Base-by-base conservation (phyloP, 2,329 filamentous ascomycete genomes). In the Colletotrichum karsti region DNA sequence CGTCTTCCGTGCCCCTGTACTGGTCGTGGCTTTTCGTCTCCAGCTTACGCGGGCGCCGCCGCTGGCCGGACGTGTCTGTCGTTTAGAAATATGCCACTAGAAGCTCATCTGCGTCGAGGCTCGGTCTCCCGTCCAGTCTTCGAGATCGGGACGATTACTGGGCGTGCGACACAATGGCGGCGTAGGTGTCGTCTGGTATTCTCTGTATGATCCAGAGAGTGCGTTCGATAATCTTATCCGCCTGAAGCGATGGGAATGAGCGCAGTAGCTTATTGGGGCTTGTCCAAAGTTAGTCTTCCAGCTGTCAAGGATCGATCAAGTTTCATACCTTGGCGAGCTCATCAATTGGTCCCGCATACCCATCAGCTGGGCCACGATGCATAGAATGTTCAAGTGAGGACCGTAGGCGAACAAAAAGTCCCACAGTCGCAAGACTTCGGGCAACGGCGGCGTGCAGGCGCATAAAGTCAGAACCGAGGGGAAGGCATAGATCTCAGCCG, bases 391-490 rank as follows among this genome's bases (percentile, higher is more conserved):
- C 69, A 99, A 80, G 78, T 99, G 96, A 37, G 94, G 91, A 0
- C 96, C 96, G 73, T 98, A 99, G 0, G 96, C 95, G 76, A 99
- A 97, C 22, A 99, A 81, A 74, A 99, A 99, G 78, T 99, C 96
- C 96, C 96, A 99, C 2, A 99, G 86, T 70, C 93, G 89, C 62
- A 99, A 81, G 0, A 99, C 96, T 80, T 99, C 95, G 0, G 95
- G 95, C 61, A 99, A 81, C 3, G 96, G 96, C 15, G 96, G 96
- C 15, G 96, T 99, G 79, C 96, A 98, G 26, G 96, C 96, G 76
- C 94, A 98, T 56, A 99, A 87, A 0, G 96, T 99, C 71, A 98
- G 84, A 0, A 99, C 96, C 1, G 93, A 97, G 2, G 96, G 94
- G 75, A 99, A 99, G 3, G 95, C 96, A 77, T 98, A 99, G 62